These are phyloP conservation scores for Aspergillus flavus DNA, from an alignment of 2,329 filamentous ascomycete genomes.

Conservation along the genomic window DNA sequence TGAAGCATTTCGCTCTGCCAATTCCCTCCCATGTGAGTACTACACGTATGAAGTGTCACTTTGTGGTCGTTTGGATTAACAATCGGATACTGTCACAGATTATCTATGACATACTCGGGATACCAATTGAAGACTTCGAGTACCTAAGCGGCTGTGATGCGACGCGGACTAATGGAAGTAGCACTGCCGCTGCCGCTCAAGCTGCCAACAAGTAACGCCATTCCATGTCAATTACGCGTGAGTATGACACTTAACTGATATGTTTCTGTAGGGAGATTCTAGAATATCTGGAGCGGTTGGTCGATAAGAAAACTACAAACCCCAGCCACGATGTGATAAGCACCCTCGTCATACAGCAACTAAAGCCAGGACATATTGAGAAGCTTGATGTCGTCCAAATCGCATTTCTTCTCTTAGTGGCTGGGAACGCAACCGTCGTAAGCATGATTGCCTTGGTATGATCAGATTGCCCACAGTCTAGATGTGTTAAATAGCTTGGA, in stretches of 20 bases:
- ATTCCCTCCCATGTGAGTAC: not conserved
- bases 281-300: not conserved
- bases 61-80: accelerated
- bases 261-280: not conserved
- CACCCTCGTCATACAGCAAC: not conserved
- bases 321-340: not conserved
- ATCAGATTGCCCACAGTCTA: not conserved
- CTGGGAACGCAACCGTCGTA: not conserved
- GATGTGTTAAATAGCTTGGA: not conserved
- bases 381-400: not conserved
- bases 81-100: not conserved
- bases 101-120: not conserved
- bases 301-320: not conserved
- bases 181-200: conserved; percentile 7
- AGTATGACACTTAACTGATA: not conserved
- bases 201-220: not conserved
- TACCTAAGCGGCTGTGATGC: conserved; percentile 2
- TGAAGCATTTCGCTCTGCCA: not conserved
- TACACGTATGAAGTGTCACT: not conserved
- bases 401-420: not conserved
- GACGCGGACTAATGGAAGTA: conserved; percentile 4
- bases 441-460: not conserved
- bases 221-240: not conserved
- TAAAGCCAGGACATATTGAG: not conserved
- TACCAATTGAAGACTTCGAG: not conserved